Percentiles rank a stretch among this genome's conserved stretches.
Evolutionary conservation across 1,284 basidiomycete genomes (phyloP).

Genomic region (Moesziomyces sp.): DNA sequence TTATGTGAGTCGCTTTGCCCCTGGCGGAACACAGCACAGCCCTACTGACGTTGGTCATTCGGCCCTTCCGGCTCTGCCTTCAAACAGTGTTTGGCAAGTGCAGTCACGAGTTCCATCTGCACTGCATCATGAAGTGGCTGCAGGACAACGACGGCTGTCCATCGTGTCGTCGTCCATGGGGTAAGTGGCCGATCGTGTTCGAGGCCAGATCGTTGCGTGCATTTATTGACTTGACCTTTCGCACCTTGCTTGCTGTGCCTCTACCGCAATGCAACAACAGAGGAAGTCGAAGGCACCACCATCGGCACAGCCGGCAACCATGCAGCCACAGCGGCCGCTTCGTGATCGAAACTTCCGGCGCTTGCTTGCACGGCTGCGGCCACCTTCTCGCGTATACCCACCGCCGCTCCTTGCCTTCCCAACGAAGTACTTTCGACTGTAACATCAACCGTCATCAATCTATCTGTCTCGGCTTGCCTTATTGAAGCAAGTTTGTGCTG

Average conservation of each 20-base stretch:
- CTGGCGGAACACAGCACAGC: too few species aligned
- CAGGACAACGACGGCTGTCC: constrained; percentile 57
- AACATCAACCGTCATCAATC: too few species aligned
- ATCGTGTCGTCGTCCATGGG: constrained; percentile 52
- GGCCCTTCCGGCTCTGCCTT: background rate
- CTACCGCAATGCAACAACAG: constrained; percentile 5
- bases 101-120: constrained; percentile 66
- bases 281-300: constrained; percentile 48
- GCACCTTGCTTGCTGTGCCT: too few species aligned
- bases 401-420: too few species aligned
- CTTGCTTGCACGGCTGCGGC: background rate
- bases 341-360: background rate
- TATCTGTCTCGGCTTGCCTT: background rate
- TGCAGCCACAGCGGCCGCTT: constrained; percentile 4
- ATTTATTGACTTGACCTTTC: background rate
- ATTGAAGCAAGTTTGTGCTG: too few species aligned
- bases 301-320: constrained; percentile 15
- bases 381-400: background rate
- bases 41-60: background rate
- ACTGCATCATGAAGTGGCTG: constrained; percentile 67
- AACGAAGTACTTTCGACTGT: background rate
- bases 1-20: constrained; percentile 39
- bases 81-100: constrained; percentile 63
- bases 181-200: constrained; percentile 17
- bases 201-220: background rate